A percentile compares a stretch with the other conserved stretches of the same genome.
Conservation (phyloP, 108 stramenopile species). For the Stephanodiscus triporus region DNA sequence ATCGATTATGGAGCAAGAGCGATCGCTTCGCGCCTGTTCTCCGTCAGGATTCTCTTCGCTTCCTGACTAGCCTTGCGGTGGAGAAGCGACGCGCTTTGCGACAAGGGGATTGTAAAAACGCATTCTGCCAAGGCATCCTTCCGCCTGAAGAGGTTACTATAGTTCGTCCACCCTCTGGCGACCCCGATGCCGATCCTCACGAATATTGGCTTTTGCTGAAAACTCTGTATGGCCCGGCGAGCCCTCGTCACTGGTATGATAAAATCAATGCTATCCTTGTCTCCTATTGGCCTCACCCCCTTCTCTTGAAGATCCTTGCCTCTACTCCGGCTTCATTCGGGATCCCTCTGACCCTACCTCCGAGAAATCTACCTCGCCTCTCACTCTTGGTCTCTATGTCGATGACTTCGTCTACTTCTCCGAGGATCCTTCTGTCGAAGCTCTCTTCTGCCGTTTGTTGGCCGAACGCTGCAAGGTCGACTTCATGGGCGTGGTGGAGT, state of each 20-base stretch:
- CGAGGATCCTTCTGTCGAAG: conserved; percentile 5
- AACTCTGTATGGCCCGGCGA: background rate
- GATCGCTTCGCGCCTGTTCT: conserved; percentile 2
- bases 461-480: background rate
- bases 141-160: background rate
- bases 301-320: conserved; percentile 12
- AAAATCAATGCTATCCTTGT: background rate
- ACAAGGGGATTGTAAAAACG: conserved; percentile 33
- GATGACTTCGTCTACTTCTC: conserved; percentile 36
- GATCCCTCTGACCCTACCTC: background rate
- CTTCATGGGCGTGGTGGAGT: conserved; percentile 35
- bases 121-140: conserved; percentile 21
- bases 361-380: background rate
- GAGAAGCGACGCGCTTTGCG: background rate
- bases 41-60: too few species aligned
- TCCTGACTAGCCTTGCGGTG: too few species aligned
- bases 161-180: background rate
- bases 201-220: background rate
- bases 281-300: conserved; percentile 8
- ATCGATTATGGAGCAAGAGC: conserved; percentile 6
- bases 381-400: conserved; percentile 18
- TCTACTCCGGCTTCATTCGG: background rate
- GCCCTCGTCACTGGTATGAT: conserved; percentile 31
- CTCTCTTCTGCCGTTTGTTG: background rate
- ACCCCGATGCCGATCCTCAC: background rate